Conservation (phyloP, 2,329 filamentous ascomycete species). For the Stachybotrys chartarum region DNA sequence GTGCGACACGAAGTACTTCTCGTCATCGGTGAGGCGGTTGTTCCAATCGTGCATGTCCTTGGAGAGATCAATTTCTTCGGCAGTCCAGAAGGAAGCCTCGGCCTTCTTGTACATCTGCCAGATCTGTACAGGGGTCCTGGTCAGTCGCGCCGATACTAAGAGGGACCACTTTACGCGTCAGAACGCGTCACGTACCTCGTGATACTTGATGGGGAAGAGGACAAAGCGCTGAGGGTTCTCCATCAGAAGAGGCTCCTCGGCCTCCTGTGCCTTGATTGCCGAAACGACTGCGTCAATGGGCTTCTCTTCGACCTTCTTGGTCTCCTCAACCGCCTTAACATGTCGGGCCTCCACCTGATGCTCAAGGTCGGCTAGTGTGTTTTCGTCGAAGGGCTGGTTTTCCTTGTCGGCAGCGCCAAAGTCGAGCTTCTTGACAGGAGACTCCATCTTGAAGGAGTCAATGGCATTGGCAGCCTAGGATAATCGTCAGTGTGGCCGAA, state of each 20-base stretch:
- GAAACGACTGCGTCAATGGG: slow-evolving; percentile 34
- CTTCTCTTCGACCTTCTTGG: slow-evolving; percentile 26
- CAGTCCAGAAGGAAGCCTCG: slow-evolving; percentile 99
- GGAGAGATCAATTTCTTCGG: slow-evolving; percentile 97
- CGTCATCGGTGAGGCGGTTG: slow-evolving; percentile 92
- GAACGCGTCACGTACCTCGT: slow-evolving; percentile 71
- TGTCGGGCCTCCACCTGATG: slow-evolving; percentile 54
- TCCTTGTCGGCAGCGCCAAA: slow-evolving; percentile 73
- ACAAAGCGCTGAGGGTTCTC: slow-evolving; percentile 97
- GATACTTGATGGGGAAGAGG: slow-evolving; percentile 98
- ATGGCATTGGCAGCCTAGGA: slow-evolving; percentile 77
- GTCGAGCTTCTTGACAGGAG: slow-evolving; percentile 83
- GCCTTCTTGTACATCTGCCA: slow-evolving; percentile 99
- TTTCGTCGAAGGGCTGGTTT: slow-evolving; percentile 54
- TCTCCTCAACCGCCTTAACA: slow-evolving; percentile 45
- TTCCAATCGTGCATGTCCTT: slow-evolving; percentile 99
- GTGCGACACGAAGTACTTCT: slow-evolving; percentile 97
- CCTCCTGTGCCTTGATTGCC: slow-evolving; percentile 60
- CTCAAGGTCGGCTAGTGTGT: slow-evolving; percentile 43
- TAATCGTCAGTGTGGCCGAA: slow-evolving; percentile 20
- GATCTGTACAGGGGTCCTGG: slow-evolving; percentile 52
- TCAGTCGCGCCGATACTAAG: slow-evolving; percentile 28
- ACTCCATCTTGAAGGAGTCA: slow-evolving; percentile 86
- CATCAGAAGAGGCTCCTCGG: slow-evolving; percentile 82
- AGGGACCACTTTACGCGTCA: slow-evolving; percentile 62